phyloP scores from a whole-genome alignment of 1,284 basidiomycete genomes.

The Sporisorium reilianum region DNA sequence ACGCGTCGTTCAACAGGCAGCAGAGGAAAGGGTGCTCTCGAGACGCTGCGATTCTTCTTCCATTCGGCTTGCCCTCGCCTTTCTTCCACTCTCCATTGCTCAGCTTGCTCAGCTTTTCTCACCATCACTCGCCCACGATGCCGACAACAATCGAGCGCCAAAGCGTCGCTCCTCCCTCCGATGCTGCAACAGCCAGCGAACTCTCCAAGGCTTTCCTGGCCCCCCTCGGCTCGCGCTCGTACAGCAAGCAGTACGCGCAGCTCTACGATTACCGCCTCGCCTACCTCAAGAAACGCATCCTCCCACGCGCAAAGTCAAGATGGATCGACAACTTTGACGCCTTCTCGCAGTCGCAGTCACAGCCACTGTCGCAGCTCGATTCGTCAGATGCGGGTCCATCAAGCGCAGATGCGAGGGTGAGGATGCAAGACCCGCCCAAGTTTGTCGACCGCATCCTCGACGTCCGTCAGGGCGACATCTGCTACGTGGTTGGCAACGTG shows the following conservation, averaged over 20 bases:
- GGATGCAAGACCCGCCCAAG: constrained; percentile 70
- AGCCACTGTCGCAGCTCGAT: constrained; percentile 26
- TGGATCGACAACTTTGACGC: constrained; percentile 51
- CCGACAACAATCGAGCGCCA: constrained; percentile 31
- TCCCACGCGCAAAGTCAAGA: constrained; percentile 40
- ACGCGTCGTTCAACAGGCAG: constrained; percentile 28
- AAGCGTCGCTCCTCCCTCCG: neutral
- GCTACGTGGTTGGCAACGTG: constrained; percentile 92
- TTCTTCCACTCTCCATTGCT: neutral
- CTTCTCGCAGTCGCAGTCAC: constrained; percentile 30
- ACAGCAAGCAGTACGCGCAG: constrained; percentile 64
- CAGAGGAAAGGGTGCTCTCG: neutral
- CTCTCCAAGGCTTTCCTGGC: constrained; percentile 55
- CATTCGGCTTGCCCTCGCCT: neutral
- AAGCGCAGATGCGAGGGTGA: constrained; percentile 3
- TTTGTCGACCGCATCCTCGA: constrained; percentile 88
- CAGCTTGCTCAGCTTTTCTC: neutral
- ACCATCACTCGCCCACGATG: constrained; percentile 10
- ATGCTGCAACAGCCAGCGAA: constrained; percentile 3
- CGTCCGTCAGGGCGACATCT: constrained; percentile 83
- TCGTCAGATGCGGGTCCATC: constrained; percentile 24
- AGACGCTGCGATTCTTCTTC: constrained; percentile 9
- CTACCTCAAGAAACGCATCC: constrained; percentile 60
- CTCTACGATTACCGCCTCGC: constrained; percentile 68
- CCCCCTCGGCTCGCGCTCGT: constrained; percentile 57